Evolutionary conservation across 371 early-diverging fungal species (phyloP), one percentile per base, ranked within the genome.

Genomic region (Rhizopus sp.): DNA sequence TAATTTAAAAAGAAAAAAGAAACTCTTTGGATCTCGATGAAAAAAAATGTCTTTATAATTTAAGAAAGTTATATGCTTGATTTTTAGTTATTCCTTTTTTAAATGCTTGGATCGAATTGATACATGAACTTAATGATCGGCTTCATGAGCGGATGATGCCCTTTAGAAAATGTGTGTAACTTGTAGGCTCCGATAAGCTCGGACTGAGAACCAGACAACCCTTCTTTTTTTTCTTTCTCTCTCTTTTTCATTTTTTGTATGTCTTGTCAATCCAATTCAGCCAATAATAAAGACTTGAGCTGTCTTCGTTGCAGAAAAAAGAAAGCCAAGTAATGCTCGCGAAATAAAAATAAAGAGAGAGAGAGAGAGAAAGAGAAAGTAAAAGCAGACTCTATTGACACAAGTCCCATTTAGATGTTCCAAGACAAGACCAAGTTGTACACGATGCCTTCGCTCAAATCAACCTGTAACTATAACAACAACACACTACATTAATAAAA

Each of bases 251-350:
- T 32, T 12, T 30, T 48, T 30, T 31, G n/a, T 31, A 48, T 12
- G 4, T 10, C 12, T 30, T 57, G 31, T 38, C 37, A 15, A 15
- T 40, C 17, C 9, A 42, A 40, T 38, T 31, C 40, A 44, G 23
- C 45, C 59, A 30, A 29, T 32, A n/a, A 56, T 46, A 78, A 75
- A 64, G 75, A 73, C 37, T 66, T 78, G 13, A 78, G 78, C 37
- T 78, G 78, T 60, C 52, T 78, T 48, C 68, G 75, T 5, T 78
- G 78, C 49, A 71, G 78, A 56, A 78, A 78, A 61, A 78, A 78
- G 68, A 78, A 78, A 70, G 78, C 78, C 60, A 78, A 78, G 78
- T 75, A 75, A 63, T 5, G 17, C 23, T 44, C 12, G 13, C 9
- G 10, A 30, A 17, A 40, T 38, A 34, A 31, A n/a, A 13, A 17